Evolutionary conservation across 306 rosid species (phyloP).

Genomic region (Pterocarpus santalinus): DNA sequence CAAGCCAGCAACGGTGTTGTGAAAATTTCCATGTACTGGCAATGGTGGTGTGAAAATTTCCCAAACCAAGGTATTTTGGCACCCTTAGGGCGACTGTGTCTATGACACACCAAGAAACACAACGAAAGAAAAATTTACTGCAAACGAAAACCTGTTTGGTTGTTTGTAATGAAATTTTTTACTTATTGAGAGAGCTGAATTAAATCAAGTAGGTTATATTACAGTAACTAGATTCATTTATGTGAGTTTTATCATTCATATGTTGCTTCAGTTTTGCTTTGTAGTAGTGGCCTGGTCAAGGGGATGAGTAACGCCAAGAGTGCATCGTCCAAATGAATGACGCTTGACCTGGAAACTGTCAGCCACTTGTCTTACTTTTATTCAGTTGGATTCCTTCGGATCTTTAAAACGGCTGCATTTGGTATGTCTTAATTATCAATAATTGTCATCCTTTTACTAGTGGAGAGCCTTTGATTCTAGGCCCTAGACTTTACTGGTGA

Average conservation of each 20-base stretch:
- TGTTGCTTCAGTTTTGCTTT: background rate
- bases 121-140: background rate
- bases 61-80: background rate
- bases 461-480: background rate
- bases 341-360: background rate
- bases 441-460: constrained; percentile 17
- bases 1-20: too few species aligned
- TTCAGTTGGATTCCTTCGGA: background rate
- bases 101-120: background rate
- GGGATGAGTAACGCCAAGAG: background rate
- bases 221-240: background rate
- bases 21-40: background rate
- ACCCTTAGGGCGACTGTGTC: background rate
- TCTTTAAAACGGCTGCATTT: background rate
- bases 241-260: background rate
- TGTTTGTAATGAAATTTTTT: background rate
- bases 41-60: background rate
- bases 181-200: background rate
- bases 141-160: background rate
- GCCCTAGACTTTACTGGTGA: constrained; percentile 8
- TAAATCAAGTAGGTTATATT: constrained; percentile 13
- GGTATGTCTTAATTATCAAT: constrained; percentile 10
- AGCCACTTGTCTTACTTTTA: background rate
- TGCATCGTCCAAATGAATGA: background rate
- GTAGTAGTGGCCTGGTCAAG: background rate